Percentiles rank a stretch among this genome's conserved stretches.
Evolutionary conservation across 805 yeast species (phyloP).

Genomic region (Yarrowia sp.): DNA sequence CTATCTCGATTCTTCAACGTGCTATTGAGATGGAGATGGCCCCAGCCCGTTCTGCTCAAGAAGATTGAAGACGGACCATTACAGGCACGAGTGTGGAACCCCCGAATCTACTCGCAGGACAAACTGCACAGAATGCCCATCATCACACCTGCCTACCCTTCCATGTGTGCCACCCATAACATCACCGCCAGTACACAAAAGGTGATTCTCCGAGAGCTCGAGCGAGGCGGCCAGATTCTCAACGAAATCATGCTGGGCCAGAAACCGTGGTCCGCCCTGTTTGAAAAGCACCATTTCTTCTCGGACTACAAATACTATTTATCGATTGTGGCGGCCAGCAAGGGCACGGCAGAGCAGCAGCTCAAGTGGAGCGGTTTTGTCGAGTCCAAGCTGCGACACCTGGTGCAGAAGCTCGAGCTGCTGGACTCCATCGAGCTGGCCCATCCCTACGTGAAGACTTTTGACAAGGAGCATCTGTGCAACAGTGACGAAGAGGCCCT

Average conservation of each 20-base stretch:
- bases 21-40: slow-evolving; percentile 94
- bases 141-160: slow-evolving; percentile 96
- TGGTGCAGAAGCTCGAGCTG: slow-evolving; percentile 84
- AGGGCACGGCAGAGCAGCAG: slow-evolving; percentile 79
- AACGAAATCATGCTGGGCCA: slow-evolving; percentile 69
- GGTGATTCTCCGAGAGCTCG: slow-evolving; percentile 78
- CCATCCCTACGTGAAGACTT: slow-evolving; percentile 86
- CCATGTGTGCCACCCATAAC: slow-evolving; percentile 99
- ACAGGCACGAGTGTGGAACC: slow-evolving; percentile 97
- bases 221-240: slow-evolving; percentile 75
- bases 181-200: slow-evolving; percentile 87
- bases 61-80: slow-evolving; percentile 97
- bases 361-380: slow-evolving; percentile 91
- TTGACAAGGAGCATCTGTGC: slow-evolving; percentile 62
- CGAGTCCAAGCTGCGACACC: slow-evolving; percentile 80
- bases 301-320: slow-evolving; percentile 83
- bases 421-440: slow-evolving; percentile 79
- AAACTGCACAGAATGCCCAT: slow-evolving; percentile 95
- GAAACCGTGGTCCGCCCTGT: slow-evolving; percentile 75
- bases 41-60: slow-evolving; percentile 92
- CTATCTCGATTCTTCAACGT: slow-evolving; percentile 89
- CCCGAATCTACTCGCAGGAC: slow-evolving; percentile 86
- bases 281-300: slow-evolving; percentile 83
- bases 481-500: slow-evolving; percentile 62
- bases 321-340: slow-evolving; percentile 79